Evolutionary conservation across 1,284 basidiomycete genomes (phyloP).

Genomic region (Coriolopsis trogii): DNA sequence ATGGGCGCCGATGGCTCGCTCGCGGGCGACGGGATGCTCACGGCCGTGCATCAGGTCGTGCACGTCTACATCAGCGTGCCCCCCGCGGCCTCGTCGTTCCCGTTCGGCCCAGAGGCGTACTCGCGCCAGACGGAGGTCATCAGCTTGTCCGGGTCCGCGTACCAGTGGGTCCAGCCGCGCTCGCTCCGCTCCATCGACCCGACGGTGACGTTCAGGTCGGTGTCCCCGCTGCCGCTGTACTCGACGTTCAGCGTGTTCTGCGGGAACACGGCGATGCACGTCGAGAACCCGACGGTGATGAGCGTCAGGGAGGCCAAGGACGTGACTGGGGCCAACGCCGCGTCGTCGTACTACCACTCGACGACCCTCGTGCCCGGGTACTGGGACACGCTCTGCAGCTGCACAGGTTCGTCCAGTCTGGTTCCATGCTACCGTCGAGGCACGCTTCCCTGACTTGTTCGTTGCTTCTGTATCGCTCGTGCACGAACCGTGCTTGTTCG

Average conservation of each 20-base stretch:
- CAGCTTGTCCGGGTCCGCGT: conserved; percentile 9
- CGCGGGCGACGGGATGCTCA: conserved; percentile 7
- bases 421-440: neutral
- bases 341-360: conserved; percentile 49
- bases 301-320: conserved; percentile 33
- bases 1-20: conserved; percentile 8
- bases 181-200: conserved; percentile 61
- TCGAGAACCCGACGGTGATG: conserved; percentile 49
- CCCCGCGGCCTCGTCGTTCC: conserved; percentile 23
- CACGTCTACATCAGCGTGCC: conserved; percentile 62
- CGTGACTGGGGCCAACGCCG: too few species aligned
- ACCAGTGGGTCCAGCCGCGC: conserved; percentile 47
- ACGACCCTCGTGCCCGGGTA: conserved; percentile 60
- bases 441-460: neutral
- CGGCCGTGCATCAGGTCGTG: conserved; percentile 15
- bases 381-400: conserved; percentile 57
- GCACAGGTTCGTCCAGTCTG: conserved; percentile 45
- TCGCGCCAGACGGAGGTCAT: conserved; percentile 14
- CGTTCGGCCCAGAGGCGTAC: neutral
- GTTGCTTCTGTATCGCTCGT: too few species aligned
- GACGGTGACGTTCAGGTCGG: conserved; percentile 59
- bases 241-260: conserved; percentile 58
- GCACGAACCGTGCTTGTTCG: too few species aligned
- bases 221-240: conserved; percentile 45
- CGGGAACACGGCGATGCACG: conserved; percentile 50